These are phyloP conservation scores for Penicillium goetzii DNA, from an alignment of 495 filamentous ascomycete genomes.

Conservation along the genomic window DNA sequence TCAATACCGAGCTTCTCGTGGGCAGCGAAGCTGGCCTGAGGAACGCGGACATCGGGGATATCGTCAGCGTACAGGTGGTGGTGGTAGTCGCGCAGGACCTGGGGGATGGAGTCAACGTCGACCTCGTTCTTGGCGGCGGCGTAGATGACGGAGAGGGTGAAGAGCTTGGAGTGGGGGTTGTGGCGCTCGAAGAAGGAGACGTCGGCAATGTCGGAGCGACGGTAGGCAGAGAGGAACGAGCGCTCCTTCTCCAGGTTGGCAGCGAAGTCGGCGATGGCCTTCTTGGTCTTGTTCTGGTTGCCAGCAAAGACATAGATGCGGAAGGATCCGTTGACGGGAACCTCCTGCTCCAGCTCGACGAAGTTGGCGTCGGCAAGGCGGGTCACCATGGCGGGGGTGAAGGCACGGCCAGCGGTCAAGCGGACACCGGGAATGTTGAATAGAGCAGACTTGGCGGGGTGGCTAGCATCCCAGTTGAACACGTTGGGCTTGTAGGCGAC, in stretches of 20 bases:
- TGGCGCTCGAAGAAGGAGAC: slow-evolving; percentile 79
- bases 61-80: slow-evolving; percentile 89
- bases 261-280: slow-evolving; percentile 70
- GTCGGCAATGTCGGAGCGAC: slow-evolving; percentile 59
- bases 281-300: slow-evolving; percentile 58
- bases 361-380: slow-evolving; percentile 83
- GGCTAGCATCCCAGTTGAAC: slow-evolving; percentile 72
- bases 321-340: slow-evolving; percentile 86
- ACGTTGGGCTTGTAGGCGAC: slow-evolving; percentile 63
- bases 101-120: slow-evolving; percentile 68
- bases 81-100: slow-evolving; percentile 70
- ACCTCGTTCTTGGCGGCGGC: slow-evolving; percentile 63
- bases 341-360: slow-evolving; percentile 84
- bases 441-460: slow-evolving; percentile 70
- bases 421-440: slow-evolving; percentile 65
- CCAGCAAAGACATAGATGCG: slow-evolving; percentile 84
- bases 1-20: slow-evolving; percentile 87
- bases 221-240: slow-evolving; percentile 71
- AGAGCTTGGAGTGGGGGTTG: slow-evolving; percentile 81
- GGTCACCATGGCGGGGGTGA: slow-evolving; percentile 77
- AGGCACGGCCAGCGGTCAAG: slow-evolving; percentile 68
- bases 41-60: slow-evolving; percentile 71
- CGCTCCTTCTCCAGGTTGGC: slow-evolving; percentile 61
- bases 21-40: slow-evolving; percentile 69
- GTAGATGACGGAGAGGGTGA: slow-evolving; percentile 75